Conservation (phyloP, 1,284 basidiomycete species). For the Schizophyllum commune region DNA sequence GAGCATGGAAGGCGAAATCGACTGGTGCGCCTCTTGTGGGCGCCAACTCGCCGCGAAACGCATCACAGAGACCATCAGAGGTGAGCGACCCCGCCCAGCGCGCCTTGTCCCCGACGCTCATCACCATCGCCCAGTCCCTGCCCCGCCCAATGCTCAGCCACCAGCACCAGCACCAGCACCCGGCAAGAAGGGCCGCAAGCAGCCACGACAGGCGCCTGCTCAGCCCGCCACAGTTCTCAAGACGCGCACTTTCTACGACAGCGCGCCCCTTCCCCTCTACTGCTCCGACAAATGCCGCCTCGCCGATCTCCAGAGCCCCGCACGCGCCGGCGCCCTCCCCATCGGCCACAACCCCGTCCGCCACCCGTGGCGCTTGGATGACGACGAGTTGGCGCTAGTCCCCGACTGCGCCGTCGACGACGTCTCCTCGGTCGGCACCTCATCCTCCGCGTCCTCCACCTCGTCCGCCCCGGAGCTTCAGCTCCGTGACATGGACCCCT, state of each 20-base stretch:
- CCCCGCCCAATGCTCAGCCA: not conserved
- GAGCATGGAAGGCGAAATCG: not conserved
- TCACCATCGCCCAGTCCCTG: not conserved
- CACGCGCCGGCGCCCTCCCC: conserved; percentile 27
- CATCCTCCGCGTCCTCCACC: conserved; percentile 21
- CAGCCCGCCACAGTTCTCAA: conserved; percentile 17
- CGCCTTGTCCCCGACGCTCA: not conserved
- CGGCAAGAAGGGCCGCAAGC: not conserved
- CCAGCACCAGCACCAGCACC: not conserved
- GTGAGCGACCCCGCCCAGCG: not conserved
- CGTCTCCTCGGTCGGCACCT: conserved; percentile 29
- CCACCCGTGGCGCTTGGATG: conserved; percentile 32
- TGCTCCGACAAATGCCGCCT: conserved; percentile 70
- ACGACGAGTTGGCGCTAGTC: conserved; percentile 19
- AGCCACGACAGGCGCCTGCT: not conserved
- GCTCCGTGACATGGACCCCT: conserved; percentile 23
- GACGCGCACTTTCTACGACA: conserved; percentile 64
- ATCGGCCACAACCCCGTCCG: conserved; percentile 36
- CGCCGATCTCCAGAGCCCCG: conserved; percentile 38
- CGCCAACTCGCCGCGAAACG: not conserved
- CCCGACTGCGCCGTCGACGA: conserved; percentile 32
- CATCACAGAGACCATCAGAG: not conserved
- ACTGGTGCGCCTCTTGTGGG: not conserved
- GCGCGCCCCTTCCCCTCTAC: conserved; percentile 65
- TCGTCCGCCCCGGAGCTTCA: conserved; percentile 15